Evolutionary conservation across 1,284 basidiomycete species (phyloP).

Genomic region (Ustilago curta): DNA sequence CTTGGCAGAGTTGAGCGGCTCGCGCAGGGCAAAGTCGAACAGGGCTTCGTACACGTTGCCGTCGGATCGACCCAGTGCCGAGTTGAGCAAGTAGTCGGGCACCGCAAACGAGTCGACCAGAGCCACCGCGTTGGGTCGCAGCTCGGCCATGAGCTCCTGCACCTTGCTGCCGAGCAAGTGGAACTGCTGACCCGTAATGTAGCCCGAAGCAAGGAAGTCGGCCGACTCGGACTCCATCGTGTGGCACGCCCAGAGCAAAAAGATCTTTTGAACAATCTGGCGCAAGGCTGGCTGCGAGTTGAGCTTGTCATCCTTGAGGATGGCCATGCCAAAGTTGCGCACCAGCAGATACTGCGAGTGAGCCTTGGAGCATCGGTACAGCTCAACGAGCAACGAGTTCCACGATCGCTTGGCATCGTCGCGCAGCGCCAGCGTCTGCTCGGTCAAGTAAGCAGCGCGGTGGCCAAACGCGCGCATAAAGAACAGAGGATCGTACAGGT

Average conservation of each 20-base stretch:
- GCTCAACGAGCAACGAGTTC: slow-evolving; percentile 70
- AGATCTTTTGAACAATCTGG: slow-evolving; percentile 68
- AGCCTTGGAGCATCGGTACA: slow-evolving; percentile 67
- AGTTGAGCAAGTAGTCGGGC: slow-evolving; percentile 70
- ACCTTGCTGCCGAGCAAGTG: slow-evolving; percentile 66
- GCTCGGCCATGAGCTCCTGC: slow-evolving; percentile 67
- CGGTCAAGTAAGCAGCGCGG: slow-evolving; percentile 69
- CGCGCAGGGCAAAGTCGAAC: slow-evolving; percentile 65
- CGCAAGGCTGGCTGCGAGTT: slow-evolving; percentile 68
- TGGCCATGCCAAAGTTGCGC: slow-evolving; percentile 70
- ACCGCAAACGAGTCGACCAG: slow-evolving; percentile 67
- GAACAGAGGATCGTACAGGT: slow-evolving; percentile 67
- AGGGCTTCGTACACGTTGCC: slow-evolving; percentile 67
- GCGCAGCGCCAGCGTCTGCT: slow-evolving; percentile 68
- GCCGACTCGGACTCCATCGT: slow-evolving; percentile 65
- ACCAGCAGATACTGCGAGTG: slow-evolving; percentile 63
- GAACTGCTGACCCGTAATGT: slow-evolving; percentile 68
- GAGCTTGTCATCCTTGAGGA: slow-evolving; percentile 69
- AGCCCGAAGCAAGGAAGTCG: slow-evolving; percentile 70
- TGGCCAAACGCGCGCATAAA: slow-evolving; percentile 69
- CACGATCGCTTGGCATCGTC: slow-evolving; percentile 69
- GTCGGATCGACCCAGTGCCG: slow-evolving; percentile 68
- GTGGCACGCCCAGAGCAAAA: slow-evolving; percentile 56
- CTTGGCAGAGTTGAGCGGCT: slow-evolving; percentile 59
- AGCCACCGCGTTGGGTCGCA: slow-evolving; percentile 68